These are phyloP conservation scores for Cenchrus fungigraminus DNA, from an alignment of 176 grass and related monocot genomes.

Conservation along the genomic window DNA sequence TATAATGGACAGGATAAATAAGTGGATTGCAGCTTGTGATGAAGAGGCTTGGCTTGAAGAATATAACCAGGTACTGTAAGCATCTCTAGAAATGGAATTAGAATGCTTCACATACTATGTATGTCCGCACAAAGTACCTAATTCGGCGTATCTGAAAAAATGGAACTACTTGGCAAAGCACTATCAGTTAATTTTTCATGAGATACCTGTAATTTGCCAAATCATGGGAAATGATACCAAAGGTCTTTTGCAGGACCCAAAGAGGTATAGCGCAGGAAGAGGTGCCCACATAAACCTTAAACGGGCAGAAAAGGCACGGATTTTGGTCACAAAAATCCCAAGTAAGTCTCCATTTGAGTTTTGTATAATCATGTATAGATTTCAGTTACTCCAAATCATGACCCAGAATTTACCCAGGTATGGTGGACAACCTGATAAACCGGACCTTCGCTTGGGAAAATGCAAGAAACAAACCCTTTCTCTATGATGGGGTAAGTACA, in stretches of 20 bases:
- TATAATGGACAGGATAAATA: slow-evolving; percentile 92
- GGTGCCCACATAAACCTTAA: slow-evolving; percentile 92
- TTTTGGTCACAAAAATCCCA: slow-evolving; percentile 83
- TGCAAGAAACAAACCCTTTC: slow-evolving; percentile 75
- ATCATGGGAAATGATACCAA: slow-evolving; percentile 36
- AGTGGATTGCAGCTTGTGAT: slow-evolving; percentile 92
- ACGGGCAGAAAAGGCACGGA: slow-evolving; percentile 87
- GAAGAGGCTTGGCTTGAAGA: slow-evolving; percentile 97
- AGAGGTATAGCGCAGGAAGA: slow-evolving; percentile 89
- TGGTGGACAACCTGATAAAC: slow-evolving; percentile 86
- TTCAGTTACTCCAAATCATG: slow-evolving; percentile 30
- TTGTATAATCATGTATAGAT: not conserved
- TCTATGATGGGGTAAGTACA: slow-evolving; percentile 88
- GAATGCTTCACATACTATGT: slow-evolving; percentile 19
- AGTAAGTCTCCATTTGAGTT: slow-evolving; percentile 48
- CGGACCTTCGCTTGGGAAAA: slow-evolving; percentile 92
- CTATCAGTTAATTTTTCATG: not conserved
- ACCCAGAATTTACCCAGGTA: slow-evolving; percentile 54
- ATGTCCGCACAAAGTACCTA: not conserved
- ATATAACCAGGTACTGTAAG: slow-evolving; percentile 83
- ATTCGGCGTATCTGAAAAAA: slow-evolving; percentile 17
- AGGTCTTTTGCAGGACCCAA: slow-evolving; percentile 66
- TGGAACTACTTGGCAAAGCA: not conserved
- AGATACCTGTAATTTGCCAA: not conserved
- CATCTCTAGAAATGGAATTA: slow-evolving; percentile 10